Evolutionary conservation across 1,284 basidiomycete species (phyloP).

Genomic region (Papiliotrema terrestris): DNA sequence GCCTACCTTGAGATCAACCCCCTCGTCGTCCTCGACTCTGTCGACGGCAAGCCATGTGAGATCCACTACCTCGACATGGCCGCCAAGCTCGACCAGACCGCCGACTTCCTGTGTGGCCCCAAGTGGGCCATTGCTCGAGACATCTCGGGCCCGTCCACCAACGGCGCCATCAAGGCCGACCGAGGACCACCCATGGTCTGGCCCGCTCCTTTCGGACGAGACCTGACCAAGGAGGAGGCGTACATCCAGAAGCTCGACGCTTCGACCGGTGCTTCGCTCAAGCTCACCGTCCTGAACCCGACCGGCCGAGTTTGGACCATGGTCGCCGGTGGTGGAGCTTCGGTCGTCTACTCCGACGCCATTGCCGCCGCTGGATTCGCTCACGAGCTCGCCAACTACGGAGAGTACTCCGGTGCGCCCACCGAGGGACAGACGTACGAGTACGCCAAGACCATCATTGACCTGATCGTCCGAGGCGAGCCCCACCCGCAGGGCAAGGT

Average conservation of each 20-base stretch:
- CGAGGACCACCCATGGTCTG: slow-evolving; percentile 96
- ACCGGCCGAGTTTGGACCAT: slow-evolving; percentile 98
- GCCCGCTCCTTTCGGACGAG: slow-evolving; percentile 97
- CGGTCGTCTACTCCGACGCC: slow-evolving; percentile 67
- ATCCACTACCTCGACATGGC: slow-evolving; percentile 99
- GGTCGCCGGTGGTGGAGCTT: slow-evolving; percentile 75
- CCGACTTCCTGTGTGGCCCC: slow-evolving; percentile 95
- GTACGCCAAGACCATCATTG: slow-evolving; percentile 98
- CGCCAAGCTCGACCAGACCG: slow-evolving; percentile 95
- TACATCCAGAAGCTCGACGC: slow-evolving; percentile 98
- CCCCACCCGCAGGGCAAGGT: slow-evolving; percentile 87
- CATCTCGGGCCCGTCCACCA: slow-evolving; percentile 60
- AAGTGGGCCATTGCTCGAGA: slow-evolving; percentile 99
- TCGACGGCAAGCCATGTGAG: slow-evolving; percentile 65
- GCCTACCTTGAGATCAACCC: slow-evolving; percentile 99
- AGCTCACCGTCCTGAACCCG: slow-evolving; percentile 93
- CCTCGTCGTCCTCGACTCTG: slow-evolving; percentile 86
- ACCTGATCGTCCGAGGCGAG: slow-evolving; percentile 88
- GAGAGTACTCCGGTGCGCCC: slow-evolving; percentile 98
- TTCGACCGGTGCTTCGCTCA: slow-evolving; percentile 95
- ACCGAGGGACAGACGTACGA: slow-evolving; percentile 98
- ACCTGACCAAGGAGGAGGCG: slow-evolving; percentile 94
- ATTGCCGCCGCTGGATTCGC: slow-evolving; percentile 96
- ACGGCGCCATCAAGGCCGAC: slow-evolving; percentile 67
- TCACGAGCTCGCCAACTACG: slow-evolving; percentile 98